phyloP scores from a whole-genome alignment of 1,284 basidiomycete genomes.

The Microbotryomycetes sp. region DNA sequence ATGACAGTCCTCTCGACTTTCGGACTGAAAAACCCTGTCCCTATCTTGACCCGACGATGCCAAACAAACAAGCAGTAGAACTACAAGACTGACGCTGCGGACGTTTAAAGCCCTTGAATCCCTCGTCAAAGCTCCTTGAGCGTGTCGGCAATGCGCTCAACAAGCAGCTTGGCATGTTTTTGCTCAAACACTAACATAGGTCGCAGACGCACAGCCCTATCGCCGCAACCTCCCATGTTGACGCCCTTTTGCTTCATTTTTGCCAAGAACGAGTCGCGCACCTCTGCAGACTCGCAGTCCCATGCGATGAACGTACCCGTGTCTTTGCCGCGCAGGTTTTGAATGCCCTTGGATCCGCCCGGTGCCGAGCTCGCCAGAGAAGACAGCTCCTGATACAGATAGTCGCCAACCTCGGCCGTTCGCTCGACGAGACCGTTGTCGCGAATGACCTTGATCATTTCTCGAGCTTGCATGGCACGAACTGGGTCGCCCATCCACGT shows the following conservation, averaged over 20 bases:
- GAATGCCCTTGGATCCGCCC: conserved; percentile 32
- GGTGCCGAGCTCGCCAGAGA: conserved; percentile 33
- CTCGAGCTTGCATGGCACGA: conserved; percentile 48
- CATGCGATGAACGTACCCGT: conserved; percentile 50
- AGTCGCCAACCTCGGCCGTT: conserved; percentile 41
- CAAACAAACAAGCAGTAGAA: too few relatives aligned
- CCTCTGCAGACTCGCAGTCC: conserved; percentile 42
- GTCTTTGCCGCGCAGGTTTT: conserved; percentile 46
- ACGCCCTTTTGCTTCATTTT: conserved; percentile 46
- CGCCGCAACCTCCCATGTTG: conserved; percentile 43
- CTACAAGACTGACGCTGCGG: too few relatives aligned
- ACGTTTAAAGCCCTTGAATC: too few relatives aligned
- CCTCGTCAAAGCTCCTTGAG: conserved; percentile 33
- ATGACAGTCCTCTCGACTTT: too few relatives aligned
- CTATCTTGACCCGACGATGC: too few relatives aligned
- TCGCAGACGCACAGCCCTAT: conserved; percentile 44
- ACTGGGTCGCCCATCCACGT: conserved; percentile 47
- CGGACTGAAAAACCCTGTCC: too few relatives aligned
- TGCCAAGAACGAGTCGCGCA: conserved; percentile 45
- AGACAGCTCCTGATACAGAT: conserved; percentile 39
- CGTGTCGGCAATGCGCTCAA: conserved; percentile 39
- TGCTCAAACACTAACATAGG: conserved; percentile 48
- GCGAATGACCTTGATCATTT: conserved; percentile 47
- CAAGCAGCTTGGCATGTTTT: conserved; percentile 44
- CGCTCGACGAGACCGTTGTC: conserved; percentile 42